Evolutionary conservation across 2,329 filamentous ascomycete genomes (phyloP).

Genomic region (Aspergillus sp.): DNA sequence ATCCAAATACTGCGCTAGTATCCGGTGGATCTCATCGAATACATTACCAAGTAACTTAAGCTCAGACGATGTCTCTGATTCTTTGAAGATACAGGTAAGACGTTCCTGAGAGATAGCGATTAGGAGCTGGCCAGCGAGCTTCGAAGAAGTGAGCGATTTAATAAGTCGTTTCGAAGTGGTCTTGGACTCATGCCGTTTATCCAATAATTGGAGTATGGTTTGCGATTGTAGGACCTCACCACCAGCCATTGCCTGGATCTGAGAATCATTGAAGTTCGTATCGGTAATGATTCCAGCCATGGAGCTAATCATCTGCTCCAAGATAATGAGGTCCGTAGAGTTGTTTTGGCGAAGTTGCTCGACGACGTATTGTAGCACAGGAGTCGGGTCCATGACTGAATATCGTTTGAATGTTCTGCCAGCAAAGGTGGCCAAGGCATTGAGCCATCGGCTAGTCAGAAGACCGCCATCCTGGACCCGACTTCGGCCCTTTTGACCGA

Average conservation of each 20-base stretch:
- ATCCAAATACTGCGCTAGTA: conserved; percentile 85
- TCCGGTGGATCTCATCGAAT: conserved; percentile 84
- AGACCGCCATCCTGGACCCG: conserved; percentile 65
- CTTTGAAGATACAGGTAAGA: conserved; percentile 77
- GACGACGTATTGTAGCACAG: conserved; percentile 86
- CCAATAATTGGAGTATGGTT: conserved; percentile 75
- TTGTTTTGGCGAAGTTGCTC: conserved; percentile 80
- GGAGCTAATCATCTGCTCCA: conserved; percentile 83
- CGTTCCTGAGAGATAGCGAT: conserved; percentile 88
- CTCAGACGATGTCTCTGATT: conserved; percentile 66
- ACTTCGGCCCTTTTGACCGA: conserved; percentile 58
- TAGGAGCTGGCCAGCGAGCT: conserved; percentile 78
- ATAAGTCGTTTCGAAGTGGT: conserved; percentile 78
- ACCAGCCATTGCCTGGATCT: conserved; percentile 84
- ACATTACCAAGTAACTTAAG: conserved; percentile 87
- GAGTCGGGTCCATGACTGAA: conserved; percentile 75
- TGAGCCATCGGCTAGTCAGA: conserved; percentile 87
- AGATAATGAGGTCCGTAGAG: conserved; percentile 84
- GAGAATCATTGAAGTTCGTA: conserved; percentile 82
- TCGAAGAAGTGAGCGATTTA: conserved; percentile 73
- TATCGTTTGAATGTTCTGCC: conserved; percentile 89
- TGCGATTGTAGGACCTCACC: conserved; percentile 76
- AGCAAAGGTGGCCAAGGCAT: conserved; percentile 85
- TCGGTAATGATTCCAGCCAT: conserved; percentile 94
- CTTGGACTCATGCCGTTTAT: conserved; percentile 74